phyloP scores from a whole-genome alignment of 1,284 basidiomycete species.

The Coriolopsis trogii region DNA sequence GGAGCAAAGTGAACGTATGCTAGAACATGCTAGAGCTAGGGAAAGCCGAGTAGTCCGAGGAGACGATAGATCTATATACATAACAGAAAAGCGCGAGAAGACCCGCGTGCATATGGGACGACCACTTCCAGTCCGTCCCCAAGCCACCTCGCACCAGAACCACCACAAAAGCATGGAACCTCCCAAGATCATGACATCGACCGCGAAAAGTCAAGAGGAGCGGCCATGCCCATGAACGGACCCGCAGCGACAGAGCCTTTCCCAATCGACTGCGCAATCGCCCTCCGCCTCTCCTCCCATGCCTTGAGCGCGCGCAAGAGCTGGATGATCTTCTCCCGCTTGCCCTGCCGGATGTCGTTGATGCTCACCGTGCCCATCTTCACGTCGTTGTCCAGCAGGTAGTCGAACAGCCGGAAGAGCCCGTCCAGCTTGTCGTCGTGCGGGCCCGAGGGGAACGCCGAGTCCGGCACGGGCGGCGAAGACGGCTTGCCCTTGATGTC shows the following conservation, averaged over 20 bases:
- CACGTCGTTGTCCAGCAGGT: constrained; percentile 85
- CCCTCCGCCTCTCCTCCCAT: constrained; percentile 76
- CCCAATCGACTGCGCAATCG: constrained; percentile 55
- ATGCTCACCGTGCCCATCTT: constrained; percentile 89
- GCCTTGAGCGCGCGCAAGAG: constrained; percentile 73
- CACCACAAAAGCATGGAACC: too few species aligned
- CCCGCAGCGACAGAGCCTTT: constrained; percentile 34
- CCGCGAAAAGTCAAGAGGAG: constrained; percentile 21
- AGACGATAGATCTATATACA: constrained; percentile 12
- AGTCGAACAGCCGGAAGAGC: constrained; percentile 87
- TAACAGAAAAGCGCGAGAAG: too few species aligned
- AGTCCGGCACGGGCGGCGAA: constrained; percentile 74
- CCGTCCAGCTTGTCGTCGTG: constrained; percentile 86
- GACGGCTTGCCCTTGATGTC: constrained; percentile 70
- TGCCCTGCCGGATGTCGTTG: constrained; percentile 84
- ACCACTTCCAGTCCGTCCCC: background rate
- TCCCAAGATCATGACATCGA: too few species aligned
- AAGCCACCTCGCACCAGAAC: background rate
- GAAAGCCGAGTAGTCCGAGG: constrained; percentile 1
- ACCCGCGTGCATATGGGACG: background rate
- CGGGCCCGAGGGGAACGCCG: constrained; percentile 70
- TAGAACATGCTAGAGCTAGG: background rate
- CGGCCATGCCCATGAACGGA: constrained; percentile 31
- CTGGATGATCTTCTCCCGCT: constrained; percentile 76
- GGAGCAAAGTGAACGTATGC: background rate